These are phyloP conservation scores for Citrus hindsii DNA, from an alignment of 345 rosid genomes.

Conservation along the genomic window DNA sequence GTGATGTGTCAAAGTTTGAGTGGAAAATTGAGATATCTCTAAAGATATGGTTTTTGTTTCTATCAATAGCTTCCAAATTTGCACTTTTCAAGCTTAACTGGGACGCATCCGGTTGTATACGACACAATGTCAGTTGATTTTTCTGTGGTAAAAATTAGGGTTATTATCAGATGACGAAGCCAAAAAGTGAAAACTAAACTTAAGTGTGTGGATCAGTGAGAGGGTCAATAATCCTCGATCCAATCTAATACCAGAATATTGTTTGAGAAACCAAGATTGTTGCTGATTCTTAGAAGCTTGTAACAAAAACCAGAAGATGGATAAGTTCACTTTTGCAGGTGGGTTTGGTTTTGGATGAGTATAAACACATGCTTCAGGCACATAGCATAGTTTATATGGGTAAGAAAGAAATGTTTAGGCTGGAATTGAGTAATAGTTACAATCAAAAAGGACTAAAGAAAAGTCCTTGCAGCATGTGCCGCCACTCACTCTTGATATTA, in stretches of 20 bases:
- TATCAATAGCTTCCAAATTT: conserved; percentile 18
- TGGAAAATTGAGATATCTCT: conserved; percentile 20
- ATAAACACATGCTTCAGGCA: background rate
- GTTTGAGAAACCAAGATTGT: no score
- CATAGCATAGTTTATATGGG: conserved; percentile 25
- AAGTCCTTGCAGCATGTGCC: conserved; percentile 25
- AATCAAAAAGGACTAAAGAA: conserved; percentile 8
- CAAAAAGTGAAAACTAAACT: no score
- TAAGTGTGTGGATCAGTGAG: no score
- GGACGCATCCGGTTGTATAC: background rate
- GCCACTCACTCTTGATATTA: conserved; percentile 29
- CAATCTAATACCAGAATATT: no score
- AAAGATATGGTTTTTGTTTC: conserved; percentile 30
- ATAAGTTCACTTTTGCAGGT: background rate
- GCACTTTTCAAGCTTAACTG: conserved; percentile 25
- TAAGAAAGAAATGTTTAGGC: conserved; percentile 9
- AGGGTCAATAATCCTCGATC: no score
- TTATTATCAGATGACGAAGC: no score
- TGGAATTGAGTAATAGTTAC: conserved; percentile 22
- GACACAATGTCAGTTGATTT: conserved; percentile 24
- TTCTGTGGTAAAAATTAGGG: background rate
- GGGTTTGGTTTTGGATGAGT: conserved; percentile 24
- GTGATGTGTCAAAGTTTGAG: conserved; percentile 25
- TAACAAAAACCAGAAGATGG: background rate
- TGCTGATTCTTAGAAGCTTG: background rate